Conservation (phyloP, 495 filamentous ascomycete species). For the Bacidia rubella region DNA sequence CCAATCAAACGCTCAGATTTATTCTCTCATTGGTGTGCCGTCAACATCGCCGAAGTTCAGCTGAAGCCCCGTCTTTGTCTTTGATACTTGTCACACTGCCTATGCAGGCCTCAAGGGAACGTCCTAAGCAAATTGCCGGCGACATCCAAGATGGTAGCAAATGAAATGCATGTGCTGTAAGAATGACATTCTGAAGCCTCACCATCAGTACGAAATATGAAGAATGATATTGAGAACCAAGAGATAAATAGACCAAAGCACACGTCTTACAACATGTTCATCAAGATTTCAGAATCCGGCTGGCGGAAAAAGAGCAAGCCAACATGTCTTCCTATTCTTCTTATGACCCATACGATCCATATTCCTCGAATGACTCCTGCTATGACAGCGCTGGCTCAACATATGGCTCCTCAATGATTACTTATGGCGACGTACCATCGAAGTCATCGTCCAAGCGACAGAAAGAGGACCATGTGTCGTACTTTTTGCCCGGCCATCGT, state of each 20-base stretch:
- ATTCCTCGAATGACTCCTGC: background rate
- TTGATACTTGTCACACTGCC: background rate
- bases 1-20: too few species aligned
- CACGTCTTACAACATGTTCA: too few species aligned
- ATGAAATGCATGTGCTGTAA: background rate
- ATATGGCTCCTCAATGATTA: background rate
- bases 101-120: background rate
- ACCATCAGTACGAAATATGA: too few species aligned
- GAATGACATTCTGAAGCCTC: background rate
- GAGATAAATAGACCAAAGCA: too few species aligned
- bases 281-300: too few species aligned
- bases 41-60: too few species aligned
- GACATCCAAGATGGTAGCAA: background rate
- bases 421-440: background rate
- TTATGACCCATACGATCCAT: background rate
- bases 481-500: conserved; percentile 40
- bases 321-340: background rate
- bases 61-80: too few species aligned
- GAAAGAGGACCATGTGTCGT: conserved; percentile 23
- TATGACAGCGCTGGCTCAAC: background rate
- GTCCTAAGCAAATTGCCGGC: background rate
- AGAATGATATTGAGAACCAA: too few species aligned
- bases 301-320: background rate
- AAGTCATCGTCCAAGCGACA: conserved; percentile 7
- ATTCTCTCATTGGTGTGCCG: too few species aligned